Evolutionary conservation across 106 monocot species (phyloP).

Genomic region (Dioscorea zingiberensis): DNA sequence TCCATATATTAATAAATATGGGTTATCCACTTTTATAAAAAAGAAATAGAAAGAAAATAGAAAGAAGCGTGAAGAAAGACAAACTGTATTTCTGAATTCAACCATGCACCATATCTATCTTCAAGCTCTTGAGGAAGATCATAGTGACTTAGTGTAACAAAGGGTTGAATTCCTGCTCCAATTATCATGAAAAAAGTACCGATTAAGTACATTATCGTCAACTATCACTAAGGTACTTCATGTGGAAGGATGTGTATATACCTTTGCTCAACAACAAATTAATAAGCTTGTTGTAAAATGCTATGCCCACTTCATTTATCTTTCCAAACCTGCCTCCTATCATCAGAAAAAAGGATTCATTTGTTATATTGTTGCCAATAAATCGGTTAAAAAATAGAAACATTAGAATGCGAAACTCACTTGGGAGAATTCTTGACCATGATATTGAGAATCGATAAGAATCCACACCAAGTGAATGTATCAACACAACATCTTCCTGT

Average conservation of each 20-base stretch:
- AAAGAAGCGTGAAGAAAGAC: too few relatives aligned
- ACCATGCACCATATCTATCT: constrained; percentile 38
- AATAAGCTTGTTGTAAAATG: constrained; percentile 21
- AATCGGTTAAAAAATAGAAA: background rate
- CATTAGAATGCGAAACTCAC: constrained; percentile 1
- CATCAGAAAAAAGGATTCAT: background rate
- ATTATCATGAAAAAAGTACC: background rate
- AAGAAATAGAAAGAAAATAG: too few relatives aligned
- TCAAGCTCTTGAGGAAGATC: constrained; percentile 54
- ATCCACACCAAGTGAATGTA: constrained; percentile 17
- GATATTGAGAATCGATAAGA: constrained; percentile 24
- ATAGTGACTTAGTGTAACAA: constrained; percentile 45
- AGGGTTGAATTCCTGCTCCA: constrained; percentile 46
- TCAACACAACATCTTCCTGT: constrained; percentile 20
- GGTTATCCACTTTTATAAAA: too few relatives aligned
- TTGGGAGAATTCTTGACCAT: constrained; percentile 22
- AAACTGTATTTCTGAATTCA: constrained; percentile 53
- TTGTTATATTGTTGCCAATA: background rate
- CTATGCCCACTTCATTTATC: constrained; percentile 10
- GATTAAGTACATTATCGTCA: too few relatives aligned
- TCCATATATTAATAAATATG: too few relatives aligned
- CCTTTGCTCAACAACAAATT: constrained; percentile 11
- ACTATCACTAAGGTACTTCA: too few relatives aligned
- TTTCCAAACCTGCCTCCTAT: constrained; percentile 18
- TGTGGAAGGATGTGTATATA: background rate